Base-by-base conservation (phyloP, 2,329 filamentous ascomycete genomes). In the Emericellopsis cladophorae region DNA sequence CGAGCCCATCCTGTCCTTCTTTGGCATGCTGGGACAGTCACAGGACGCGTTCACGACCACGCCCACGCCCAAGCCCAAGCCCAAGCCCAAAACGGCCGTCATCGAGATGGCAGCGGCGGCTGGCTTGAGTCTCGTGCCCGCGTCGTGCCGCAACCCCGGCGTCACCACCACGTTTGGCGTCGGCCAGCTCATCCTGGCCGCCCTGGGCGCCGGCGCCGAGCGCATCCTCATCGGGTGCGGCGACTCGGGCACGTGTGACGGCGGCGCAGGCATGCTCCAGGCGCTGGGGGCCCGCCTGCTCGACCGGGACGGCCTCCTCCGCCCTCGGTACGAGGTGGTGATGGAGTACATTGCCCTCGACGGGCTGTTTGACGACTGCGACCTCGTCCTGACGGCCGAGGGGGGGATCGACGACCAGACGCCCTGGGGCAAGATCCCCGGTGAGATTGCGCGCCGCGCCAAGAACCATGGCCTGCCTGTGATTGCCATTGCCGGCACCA, bases 21-120 rank as follows among this genome's bases (percentile, higher is more conserved):
- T 68, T 43, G 70, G 70, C 7, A 58, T 72, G 31, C 51, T 71
- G 9, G 52, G 55, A 18, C 11, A 41, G 23, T 2, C 31, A 16
- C 7, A 40, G 31, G 40, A 54, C n/a, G n/a, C n/a, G n/a, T n/a
- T n/a, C n/a, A 45, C 22, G 16, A 21, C 12, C 33, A 23, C 12
- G 24, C 24, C 24, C 24, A 6, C 24, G 24, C 24, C 10, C n/a
- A 26, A 7, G 24, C 24, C 6, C 7, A 26, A 26, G 24, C 24
- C 24, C 24, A 6, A 10, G 24, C 40, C 34, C 4, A 14, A 9
- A 5, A 70, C 66, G 6, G 70, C 66, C 4, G 64, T 72, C 7
- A 53, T 73, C 11, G 69, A 73, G 43, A 72, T 73, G 65, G 69
- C 70, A 5, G 67, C 68, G 5, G 69, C 68, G 1, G 70, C 69